These are phyloP conservation scores for Stropharia rugosoannulata DNA, from an alignment of 768 basidiomycete genomes.

Conservation along the genomic window DNA sequence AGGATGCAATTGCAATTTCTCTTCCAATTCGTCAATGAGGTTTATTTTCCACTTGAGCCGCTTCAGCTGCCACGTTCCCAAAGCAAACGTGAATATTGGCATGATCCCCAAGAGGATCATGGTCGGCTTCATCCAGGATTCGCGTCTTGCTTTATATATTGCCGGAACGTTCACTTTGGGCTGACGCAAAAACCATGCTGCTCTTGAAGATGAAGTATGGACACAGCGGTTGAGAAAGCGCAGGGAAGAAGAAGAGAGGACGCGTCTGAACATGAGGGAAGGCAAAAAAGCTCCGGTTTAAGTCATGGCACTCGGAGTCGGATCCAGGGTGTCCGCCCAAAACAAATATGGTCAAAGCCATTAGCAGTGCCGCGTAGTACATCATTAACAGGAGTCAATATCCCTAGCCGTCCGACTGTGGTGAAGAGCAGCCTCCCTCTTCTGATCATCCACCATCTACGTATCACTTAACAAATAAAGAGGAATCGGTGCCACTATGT, in stretches of 20 bases:
- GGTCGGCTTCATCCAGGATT: constrained; percentile 66
- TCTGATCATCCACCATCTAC: neutral
- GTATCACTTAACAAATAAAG: neutral
- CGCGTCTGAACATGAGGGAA: constrained; percentile 13
- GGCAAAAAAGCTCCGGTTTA: neutral
- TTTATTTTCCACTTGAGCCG: constrained; percentile 93
- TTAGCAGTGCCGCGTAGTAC: neutral
- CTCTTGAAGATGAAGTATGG: constrained; percentile 15
- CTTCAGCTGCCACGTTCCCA: constrained; percentile 94
- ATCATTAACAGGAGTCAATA: constrained; percentile 6
- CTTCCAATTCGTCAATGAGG: constrained; percentile 91
- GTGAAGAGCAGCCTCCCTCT: neutral
- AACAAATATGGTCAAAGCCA: constrained; percentile 16
- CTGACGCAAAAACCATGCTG: constrained; percentile 19
- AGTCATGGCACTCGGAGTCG: neutral
- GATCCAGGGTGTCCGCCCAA: neutral
- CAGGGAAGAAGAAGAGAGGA: constrained; percentile 8
- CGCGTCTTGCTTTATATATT: constrained; percentile 56
- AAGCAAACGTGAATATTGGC: constrained; percentile 84
- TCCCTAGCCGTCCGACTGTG: neutral
- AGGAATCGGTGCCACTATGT: constrained; percentile 2
- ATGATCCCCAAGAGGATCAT: constrained; percentile 79
- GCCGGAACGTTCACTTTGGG: constrained; percentile 32
- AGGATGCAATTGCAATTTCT: constrained; percentile 80
- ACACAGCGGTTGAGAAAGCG: constrained; percentile 17